Base-by-base conservation (phyloP, 176 grass and related monocot genomes). In the Juncus effusus region DNA sequence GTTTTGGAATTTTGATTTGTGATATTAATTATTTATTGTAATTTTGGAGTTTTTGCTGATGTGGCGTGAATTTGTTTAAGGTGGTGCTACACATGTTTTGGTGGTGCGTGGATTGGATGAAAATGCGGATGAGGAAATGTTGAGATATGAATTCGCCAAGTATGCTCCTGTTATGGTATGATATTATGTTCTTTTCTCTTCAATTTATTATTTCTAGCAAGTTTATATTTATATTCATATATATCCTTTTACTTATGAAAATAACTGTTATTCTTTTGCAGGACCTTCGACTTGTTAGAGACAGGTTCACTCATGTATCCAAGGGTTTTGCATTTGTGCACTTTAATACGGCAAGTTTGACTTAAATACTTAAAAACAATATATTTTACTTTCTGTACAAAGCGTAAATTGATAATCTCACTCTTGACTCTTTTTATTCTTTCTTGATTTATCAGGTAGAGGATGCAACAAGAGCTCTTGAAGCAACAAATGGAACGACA, bases 51-150 rank as follows among this genome's bases (percentile, higher is more conserved):
- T 75, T 40, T 5, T 51, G 40, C 62, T 65, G 36, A 63, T 70
- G 74, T 51, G 79, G 44, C 61, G 57, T 52, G 54, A 75, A 50
- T 65, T 56, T 38, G 15, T 77, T 85, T 77, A 73, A 99, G 94
- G 85, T 56, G 94, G 85, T 56, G 88, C 85, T 75, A 99, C 94
- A 56, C 94, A 99, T 99, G 94, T 99, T 78, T 87, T 99, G 84
- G 94, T 99, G 69, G 83, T 99, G 61, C 94, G 94, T 62, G 94
- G 94, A 16, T 73, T 99, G 45, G 94, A 93, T 76, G 94, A 99
- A 82, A 93, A 90, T 70, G 94, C 94, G 42, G 94, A 99, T 59
- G 94, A 99, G 71, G 94, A 99, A 81, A 93, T 99, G 89, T 84
- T 99, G 76, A 83, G 95, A 10, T 99, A 99, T 51, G 94, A 99